A percentile compares a stretch with the other conserved stretches of the same genome.
Evolutionary conservation across 106 monocot species (phyloP).

Genomic region (Iris macrosiphon): DNA sequence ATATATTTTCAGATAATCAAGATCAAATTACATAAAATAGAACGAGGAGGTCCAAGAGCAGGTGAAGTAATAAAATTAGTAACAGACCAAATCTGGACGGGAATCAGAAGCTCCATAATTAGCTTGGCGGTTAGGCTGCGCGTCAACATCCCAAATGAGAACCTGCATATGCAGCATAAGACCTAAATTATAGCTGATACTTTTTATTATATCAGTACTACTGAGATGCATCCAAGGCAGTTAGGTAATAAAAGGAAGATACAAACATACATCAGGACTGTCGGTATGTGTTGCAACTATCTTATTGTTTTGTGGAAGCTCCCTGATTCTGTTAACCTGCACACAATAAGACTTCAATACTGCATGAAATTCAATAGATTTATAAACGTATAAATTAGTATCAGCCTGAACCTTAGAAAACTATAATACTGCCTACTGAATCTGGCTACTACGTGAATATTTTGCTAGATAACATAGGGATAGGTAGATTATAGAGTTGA

Average conservation of each 20-base stretch:
- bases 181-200: neutral
- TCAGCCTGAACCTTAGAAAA: too few relatives aligned
- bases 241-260: too few relatives aligned
- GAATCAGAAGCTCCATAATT: slow-evolving; percentile 61
- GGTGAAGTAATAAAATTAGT: neutral
- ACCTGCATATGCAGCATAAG: slow-evolving; percentile 37
- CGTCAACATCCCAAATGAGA: slow-evolving; percentile 89
- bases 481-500: too few relatives aligned
- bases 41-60: too few relatives aligned
- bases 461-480: too few relatives aligned
- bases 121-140: slow-evolving; percentile 86
- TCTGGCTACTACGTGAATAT: too few relatives aligned
- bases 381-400: too few relatives aligned
- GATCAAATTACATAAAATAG: too few relatives aligned
- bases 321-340: slow-evolving; percentile 96
- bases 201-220: too few relatives aligned
- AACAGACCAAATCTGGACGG: slow-evolving; percentile 74
- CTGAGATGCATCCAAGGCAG: neutral
- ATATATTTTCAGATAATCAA: too few relatives aligned
- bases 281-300: slow-evolving; percentile 92
- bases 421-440: too few relatives aligned
- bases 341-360: neutral
- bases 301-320: slow-evolving; percentile 82
- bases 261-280: slow-evolving; percentile 67
- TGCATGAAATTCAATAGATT: too few relatives aligned